These are phyloP conservation scores for Primulina huaijiensis DNA, from an alignment of 257 asterid genomes.

Conservation along the genomic window DNA sequence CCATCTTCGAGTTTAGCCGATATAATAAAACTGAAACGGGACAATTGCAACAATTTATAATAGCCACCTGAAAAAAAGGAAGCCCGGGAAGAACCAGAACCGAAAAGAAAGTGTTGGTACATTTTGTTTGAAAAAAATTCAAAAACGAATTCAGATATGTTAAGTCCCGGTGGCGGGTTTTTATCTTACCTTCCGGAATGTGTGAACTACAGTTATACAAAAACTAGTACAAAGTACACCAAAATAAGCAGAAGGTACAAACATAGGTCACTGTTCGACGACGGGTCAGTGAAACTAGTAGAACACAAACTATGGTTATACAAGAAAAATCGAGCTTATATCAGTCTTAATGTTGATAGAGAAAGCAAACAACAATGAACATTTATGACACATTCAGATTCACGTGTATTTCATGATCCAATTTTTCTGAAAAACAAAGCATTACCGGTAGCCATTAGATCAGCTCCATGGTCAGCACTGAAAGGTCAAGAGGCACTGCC, in stretches of 20 bases:
- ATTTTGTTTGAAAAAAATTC: too few relatives aligned
- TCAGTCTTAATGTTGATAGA: background rate
- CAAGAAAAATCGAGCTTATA: background rate
- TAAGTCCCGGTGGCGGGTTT: too few relatives aligned
- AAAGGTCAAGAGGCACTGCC: conserved; percentile 42
- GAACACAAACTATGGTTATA: background rate
- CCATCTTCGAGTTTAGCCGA: background rate
- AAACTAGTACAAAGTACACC: background rate
- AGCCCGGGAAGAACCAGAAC: too few relatives aligned
- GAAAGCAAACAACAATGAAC: background rate
- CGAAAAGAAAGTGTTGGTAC: too few relatives aligned
- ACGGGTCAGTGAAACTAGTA: background rate
- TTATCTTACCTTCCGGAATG: background rate
- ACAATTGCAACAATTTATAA: background rate
- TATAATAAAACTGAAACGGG: background rate
- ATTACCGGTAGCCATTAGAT: background rate
- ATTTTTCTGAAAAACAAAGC: too few relatives aligned
- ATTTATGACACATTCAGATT: background rate
- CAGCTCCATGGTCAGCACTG: background rate
- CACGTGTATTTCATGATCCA: background rate
- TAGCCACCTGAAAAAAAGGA: too few relatives aligned
- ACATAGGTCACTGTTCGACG: background rate
- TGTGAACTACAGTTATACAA: background rate
- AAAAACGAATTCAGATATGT: too few relatives aligned
- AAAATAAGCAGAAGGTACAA: background rate